Evolutionary conservation across 176 grass and related monocot species (phyloP), one percentile per base, ranked within the genome.

Genomic region (Chrysopogon serrulatus): DNA sequence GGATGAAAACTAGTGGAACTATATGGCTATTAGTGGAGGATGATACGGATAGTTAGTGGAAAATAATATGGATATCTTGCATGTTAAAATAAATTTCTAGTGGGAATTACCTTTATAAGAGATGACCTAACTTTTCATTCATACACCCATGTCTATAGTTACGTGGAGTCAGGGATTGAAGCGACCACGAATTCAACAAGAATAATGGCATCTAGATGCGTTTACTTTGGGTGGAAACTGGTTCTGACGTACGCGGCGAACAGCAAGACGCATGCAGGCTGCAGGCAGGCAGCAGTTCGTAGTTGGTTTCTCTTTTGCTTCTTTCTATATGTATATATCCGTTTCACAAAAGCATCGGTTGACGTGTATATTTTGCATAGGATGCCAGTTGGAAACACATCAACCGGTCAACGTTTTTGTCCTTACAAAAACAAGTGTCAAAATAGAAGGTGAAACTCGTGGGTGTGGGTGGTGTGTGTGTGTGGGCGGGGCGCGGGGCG

Each of bases 161-260:
- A 1, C 16, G 16, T 14, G 31, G 31, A 23, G 1, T 23, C 33
- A 10, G 3, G 13, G n/a, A 64, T 28, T 19, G 11, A 54, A 80
- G 39, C 3, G 45, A 56, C 2, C 24, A 9, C 35, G 57, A 53
- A 66, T 86, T 81, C 69, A 81, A 67, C 68, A 40, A 15, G 19
- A 12, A 34, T n/a, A n/a, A n/a, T 16, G 17, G 1, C 45, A 33
- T 74, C 56, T 67, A 56, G 85, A 67, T 41, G 27, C 11, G 34
- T 35, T 44, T 54, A 74, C 77, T 66, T 69, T 27, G 19, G 26
- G 6, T 66, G 5, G 32, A 49, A 86, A 43, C 32, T 53, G 42
- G 64, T 73, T 65, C 78, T 35, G n/a, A n/a, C n/a, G n/a, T 49
- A 67, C 62, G 42, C 42, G 77, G 77, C 43, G 11, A 79, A 65